phyloP scores from a whole-genome alignment of 306 rosid species.

The Hippophae tibetana region DNA sequence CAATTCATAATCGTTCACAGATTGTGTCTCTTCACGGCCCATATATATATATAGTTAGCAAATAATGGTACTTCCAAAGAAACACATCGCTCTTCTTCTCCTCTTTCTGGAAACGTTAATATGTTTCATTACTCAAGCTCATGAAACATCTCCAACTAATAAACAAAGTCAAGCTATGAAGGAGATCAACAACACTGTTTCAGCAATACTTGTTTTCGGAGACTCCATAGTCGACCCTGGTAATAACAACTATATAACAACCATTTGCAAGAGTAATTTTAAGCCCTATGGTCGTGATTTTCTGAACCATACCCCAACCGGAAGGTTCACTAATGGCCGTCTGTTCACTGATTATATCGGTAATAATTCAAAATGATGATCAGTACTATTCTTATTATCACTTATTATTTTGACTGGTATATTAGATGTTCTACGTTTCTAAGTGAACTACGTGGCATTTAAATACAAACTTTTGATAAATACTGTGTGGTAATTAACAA shows the following conservation, averaged over 20 bases:
- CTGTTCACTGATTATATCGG: constrained; percentile 49
- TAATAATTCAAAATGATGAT: not conserved
- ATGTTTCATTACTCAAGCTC: constrained; percentile 14
- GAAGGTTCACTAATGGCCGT: constrained; percentile 62
- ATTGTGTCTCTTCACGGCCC: not conserved
- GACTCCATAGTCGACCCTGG: constrained; percentile 72
- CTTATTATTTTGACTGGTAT: too few species aligned
- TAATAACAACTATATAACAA: constrained; percentile 48
- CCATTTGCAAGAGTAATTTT: constrained; percentile 46
- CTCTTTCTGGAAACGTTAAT: constrained; percentile 13
- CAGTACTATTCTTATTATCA: too few species aligned
- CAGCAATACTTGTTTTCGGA: constrained; percentile 61
- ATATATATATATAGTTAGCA: too few species aligned
- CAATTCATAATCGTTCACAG: too few species aligned
- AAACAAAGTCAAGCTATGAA: too few species aligned
- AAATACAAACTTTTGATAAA: too few species aligned
- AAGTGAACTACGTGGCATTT: too few species aligned
- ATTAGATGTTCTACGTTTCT: too few species aligned
- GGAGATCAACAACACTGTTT: constrained; percentile 27
- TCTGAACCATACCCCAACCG: constrained; percentile 39
- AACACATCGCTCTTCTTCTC: not conserved
- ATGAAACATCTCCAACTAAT: not conserved
- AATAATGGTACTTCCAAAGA: constrained; percentile 17
- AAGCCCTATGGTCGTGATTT: constrained; percentile 64
- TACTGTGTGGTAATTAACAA: too few species aligned